Conservation (phyloP, 495 filamentous ascomycete genomes). For the Trichoderma asperelloides region DNA sequence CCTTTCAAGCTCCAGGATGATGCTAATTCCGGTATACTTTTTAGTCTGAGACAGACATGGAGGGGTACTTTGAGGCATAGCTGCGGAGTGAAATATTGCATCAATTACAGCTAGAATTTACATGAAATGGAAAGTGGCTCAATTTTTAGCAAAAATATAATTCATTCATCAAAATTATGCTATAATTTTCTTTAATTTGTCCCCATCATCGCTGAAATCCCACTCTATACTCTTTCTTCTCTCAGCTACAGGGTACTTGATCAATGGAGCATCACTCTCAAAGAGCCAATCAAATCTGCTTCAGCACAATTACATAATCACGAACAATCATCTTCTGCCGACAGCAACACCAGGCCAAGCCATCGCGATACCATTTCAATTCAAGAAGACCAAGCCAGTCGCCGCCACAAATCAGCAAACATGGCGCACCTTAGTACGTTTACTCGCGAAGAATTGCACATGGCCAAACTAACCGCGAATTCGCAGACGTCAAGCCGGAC, state of each 20-base stretch:
- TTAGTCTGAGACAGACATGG: no score
- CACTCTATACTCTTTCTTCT: no score
- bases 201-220: no score
- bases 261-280: neutral
- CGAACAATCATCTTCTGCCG: neutral
- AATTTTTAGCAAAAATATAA: no score
- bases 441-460: neutral
- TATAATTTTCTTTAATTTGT: no score
- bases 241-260: neutral
- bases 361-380: neutral
- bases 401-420: neutral
- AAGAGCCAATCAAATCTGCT: neutral
- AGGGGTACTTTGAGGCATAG: no score
- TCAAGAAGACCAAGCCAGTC: neutral
- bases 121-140: no score
- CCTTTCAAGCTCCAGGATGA: no score
- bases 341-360: neutral
- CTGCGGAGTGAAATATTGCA: no score
- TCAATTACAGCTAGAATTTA: no score
- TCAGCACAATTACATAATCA: neutral
- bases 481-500: slow-evolving; percentile 10
- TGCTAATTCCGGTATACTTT: no score
- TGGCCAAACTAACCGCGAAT: neutral
- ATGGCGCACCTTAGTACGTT: slow-evolving; percentile 9
- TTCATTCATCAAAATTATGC: no score